Evolutionary conservation across 768 basidiomycete species (phyloP).

Genomic region (Pleurotus ostreatus): DNA sequence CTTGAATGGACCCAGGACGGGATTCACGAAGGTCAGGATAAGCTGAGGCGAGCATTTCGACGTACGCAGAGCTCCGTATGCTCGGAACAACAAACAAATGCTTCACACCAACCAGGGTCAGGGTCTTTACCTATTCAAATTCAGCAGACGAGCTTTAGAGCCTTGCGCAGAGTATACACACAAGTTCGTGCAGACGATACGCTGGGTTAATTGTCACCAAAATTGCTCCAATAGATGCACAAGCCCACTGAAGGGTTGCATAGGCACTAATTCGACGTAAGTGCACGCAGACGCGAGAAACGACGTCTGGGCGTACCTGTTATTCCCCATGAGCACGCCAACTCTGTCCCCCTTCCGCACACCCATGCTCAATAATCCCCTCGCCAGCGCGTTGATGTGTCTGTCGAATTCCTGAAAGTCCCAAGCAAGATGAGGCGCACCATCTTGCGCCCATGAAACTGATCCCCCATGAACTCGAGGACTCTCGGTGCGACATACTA

Average conservation of each 20-base stretch:
- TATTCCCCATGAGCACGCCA: slow-evolving; percentile 82
- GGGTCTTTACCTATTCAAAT: slow-evolving; percentile 45
- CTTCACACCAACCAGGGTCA: slow-evolving; percentile 61
- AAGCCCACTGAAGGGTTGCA: slow-evolving; percentile 81
- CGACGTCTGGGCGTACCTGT: slow-evolving; percentile 45
- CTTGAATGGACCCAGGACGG: slow-evolving; percentile 51
- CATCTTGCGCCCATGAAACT: slow-evolving; percentile 26
- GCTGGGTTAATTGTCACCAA: slow-evolving; percentile 83
- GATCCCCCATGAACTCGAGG: slow-evolving; percentile 62
- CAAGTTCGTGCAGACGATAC: slow-evolving; percentile 68
- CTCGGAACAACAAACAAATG: slow-evolving; percentile 73
- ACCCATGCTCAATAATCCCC: slow-evolving; percentile 66
- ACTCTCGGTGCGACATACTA: slow-evolving; percentile 60
- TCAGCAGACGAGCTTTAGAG: not conserved
- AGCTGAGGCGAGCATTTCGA: slow-evolving; percentile 52
- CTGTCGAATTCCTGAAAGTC: slow-evolving; percentile 65
- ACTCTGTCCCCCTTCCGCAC: slow-evolving; percentile 75
- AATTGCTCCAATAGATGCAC: slow-evolving; percentile 80
- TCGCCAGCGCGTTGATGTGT: slow-evolving; percentile 63
- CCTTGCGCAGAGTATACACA: slow-evolving; percentile 26
- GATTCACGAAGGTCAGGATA: slow-evolving; percentile 52
- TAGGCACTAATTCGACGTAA: slow-evolving; percentile 49
- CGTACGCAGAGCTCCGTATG: slow-evolving; percentile 56
- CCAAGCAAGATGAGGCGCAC: slow-evolving; percentile 61
- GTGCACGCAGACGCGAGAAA: not conserved